Conservation (phyloP, 495 filamentous ascomycete genomes). For the Trichoderma erinaceum region DNA sequence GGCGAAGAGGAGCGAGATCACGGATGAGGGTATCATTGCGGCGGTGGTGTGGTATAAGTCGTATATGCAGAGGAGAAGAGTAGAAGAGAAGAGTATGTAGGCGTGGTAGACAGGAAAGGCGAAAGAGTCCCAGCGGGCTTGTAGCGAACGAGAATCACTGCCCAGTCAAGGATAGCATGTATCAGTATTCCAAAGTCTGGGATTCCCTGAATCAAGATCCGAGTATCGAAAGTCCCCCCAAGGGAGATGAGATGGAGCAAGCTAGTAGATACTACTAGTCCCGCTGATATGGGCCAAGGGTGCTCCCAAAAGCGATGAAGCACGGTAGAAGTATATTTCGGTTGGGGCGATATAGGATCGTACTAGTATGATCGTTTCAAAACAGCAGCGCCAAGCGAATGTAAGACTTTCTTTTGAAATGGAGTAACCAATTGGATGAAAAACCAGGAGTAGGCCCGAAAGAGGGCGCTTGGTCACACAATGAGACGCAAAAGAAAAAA, state of each 20-base stretch:
- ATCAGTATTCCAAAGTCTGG: neutral
- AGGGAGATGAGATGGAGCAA: too few species aligned
- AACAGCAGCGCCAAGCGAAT: conserved; percentile 6
- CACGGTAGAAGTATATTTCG: neutral
- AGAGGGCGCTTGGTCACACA: neutral
- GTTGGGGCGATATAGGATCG: neutral
- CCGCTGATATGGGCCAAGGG: too few species aligned
- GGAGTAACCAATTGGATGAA: neutral
- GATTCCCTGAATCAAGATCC: too few species aligned
- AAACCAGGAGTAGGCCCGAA: neutral
- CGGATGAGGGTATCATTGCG: conserved; percentile 1
- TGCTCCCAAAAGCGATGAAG: too few species aligned
- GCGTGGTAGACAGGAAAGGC: too few species aligned
- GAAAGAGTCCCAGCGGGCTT: neutral
- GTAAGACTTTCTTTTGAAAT: neutral
- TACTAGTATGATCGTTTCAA: neutral
- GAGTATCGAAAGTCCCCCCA: too few species aligned
- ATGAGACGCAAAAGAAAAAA: neutral
- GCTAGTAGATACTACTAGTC: too few species aligned
- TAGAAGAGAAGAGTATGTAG: neutral
- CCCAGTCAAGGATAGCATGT: neutral
- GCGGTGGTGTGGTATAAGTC: neutral
- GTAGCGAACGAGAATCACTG: neutral
- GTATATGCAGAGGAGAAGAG: neutral
- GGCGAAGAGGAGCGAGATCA: neutral